phyloP scores from a whole-genome alignment of 2,329 filamentous ascomycete species.

The Paramyrothecium sp. region DNA sequence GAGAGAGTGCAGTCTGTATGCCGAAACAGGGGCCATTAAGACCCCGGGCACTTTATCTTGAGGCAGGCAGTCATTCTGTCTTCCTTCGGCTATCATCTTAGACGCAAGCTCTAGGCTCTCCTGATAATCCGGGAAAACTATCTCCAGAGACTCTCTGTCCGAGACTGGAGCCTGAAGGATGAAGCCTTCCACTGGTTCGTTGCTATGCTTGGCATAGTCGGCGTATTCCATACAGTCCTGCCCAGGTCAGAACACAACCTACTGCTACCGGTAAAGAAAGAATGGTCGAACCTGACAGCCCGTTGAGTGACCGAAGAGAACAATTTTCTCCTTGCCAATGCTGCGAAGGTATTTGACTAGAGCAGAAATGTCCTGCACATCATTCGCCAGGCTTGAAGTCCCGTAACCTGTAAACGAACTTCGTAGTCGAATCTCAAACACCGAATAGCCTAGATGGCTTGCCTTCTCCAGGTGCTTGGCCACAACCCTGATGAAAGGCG shows the following conservation, averaged over 20 bases:
- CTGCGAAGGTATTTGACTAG: slow-evolving; percentile 53
- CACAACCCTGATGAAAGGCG: slow-evolving; percentile 53
- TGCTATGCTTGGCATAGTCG: slow-evolving; percentile 36
- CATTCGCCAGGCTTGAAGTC: slow-evolving; percentile 46
- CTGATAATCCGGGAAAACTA: slow-evolving; percentile 44
- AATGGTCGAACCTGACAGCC: slow-evolving; percentile 50
- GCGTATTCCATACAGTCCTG: slow-evolving; percentile 59
- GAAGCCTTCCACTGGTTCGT: slow-evolving; percentile 65
- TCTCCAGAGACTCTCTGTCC: slow-evolving; percentile 65
- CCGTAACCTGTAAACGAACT: slow-evolving; percentile 56
- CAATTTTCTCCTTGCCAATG: slow-evolving; percentile 48
- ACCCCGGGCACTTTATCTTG: slow-evolving; percentile 37
- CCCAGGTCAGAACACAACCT: not conserved
- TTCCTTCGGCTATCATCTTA: slow-evolving; percentile 54
- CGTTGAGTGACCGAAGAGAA: slow-evolving; percentile 59
- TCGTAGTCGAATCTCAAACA: slow-evolving; percentile 56
- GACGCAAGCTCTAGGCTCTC: slow-evolving; percentile 47
- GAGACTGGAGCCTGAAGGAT: slow-evolving; percentile 80
- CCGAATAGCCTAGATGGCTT: slow-evolving; percentile 42
- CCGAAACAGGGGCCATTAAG: slow-evolving; percentile 47
- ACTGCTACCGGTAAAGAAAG: not conserved
- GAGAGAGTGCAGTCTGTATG: slow-evolving; percentile 52
- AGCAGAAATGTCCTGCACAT: slow-evolving; percentile 52
- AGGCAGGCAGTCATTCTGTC: slow-evolving; percentile 53
- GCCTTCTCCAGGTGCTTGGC: slow-evolving; percentile 39